These are phyloP conservation scores for Tricholoma matsutake DNA, from an alignment of 768 basidiomycete species.

Conservation along the genomic window DNA sequence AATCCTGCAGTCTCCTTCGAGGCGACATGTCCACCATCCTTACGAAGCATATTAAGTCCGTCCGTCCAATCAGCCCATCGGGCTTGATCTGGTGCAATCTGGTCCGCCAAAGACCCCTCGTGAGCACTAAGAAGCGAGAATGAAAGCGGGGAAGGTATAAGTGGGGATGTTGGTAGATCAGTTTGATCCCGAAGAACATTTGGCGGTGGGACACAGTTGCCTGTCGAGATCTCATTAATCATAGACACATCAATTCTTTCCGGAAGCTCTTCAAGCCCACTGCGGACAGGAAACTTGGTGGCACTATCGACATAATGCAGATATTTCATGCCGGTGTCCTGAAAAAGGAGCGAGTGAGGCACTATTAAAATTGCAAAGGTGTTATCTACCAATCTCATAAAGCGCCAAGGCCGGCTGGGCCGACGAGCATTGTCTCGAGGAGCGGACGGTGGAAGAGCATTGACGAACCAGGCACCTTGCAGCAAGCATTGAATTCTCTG, in stretches of 20 bases:
- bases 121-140: conserved; percentile 72
- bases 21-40: conserved; percentile 78
- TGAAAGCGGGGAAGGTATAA: conserved; percentile 63
- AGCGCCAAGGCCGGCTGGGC: conserved; percentile 73
- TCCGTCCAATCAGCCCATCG: conserved; percentile 95
- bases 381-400: conserved; percentile 71
- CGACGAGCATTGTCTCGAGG: conserved; percentile 54
- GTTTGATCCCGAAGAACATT: conserved; percentile 59
- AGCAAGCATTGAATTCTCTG: conserved; percentile 86
- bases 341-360: conserved; percentile 3
- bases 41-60: conserved; percentile 82
- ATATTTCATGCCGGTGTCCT: conserved; percentile 79
- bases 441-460: conserved; percentile 56
- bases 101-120: conserved; percentile 73
- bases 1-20: conserved; percentile 86
- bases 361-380: background rate
- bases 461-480: conserved; percentile 92
- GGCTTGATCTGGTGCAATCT: conserved; percentile 72
- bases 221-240: conserved; percentile 77
- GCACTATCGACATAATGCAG: conserved; percentile 85
- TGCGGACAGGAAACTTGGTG: conserved; percentile 74
- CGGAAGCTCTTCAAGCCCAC: conserved; percentile 82
- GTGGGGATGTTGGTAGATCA: conserved; percentile 51
- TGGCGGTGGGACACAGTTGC: conserved; percentile 67
- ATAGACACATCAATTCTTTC: conserved; percentile 80